Base-by-base conservation (phyloP, 2,329 filamentous ascomycete genomes). In the Fusarium coicis region DNA sequence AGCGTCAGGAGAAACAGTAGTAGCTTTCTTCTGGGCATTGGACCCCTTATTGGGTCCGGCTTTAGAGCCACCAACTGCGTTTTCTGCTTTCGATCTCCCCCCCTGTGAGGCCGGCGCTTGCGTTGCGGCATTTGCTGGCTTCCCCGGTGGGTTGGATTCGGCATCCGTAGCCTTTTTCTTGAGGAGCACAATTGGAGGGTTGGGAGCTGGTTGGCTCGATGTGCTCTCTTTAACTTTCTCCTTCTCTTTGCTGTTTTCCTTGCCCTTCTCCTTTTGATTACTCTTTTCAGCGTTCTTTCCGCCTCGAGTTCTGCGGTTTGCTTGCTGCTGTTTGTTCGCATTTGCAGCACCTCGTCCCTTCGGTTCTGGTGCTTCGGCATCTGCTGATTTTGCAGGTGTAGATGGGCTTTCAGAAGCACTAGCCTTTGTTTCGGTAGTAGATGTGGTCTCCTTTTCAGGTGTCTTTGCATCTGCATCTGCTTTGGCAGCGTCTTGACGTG, bases 401-500 rank as follows among this genome's bases (percentile, higher is more conserved):
- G 67, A 47, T 36, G 76, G 72, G 14, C 65, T 46, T 18, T 79
- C 73, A 19, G 73, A 72, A 74, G 47, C 40, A 43, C 47, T 44
- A 32, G 58, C 19, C 32, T 64, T 56, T 12, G 52, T 30, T 26
- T 75, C 53, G 21, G 74, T 53, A 5, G 68, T 37, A 19, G 72
- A 30, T 30, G 73, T 42, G 36, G 23, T 64, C 32, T 83, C 81
- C 63, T 85, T 86, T 37, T 71, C 72, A 18, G 80, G 28, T n/a
- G 81, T 37, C 72, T 87, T 88, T 18, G 80, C 70, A 46, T 86
- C 84, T 16, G 84, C 80, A 26, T 90, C 88, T 3, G 87, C 85
- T 79, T 90, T 90, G 18, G 87, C 86, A 55, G 87, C 87, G 74
- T 90, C 87, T 67, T 88, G 87, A 12, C 89, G 87, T 21, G 88